Evolutionary conservation across 2,329 filamentous ascomycete species (phyloP), one percentile per base, ranked within the genome.

Genomic region (Hirsutella rhossiliensis): DNA sequence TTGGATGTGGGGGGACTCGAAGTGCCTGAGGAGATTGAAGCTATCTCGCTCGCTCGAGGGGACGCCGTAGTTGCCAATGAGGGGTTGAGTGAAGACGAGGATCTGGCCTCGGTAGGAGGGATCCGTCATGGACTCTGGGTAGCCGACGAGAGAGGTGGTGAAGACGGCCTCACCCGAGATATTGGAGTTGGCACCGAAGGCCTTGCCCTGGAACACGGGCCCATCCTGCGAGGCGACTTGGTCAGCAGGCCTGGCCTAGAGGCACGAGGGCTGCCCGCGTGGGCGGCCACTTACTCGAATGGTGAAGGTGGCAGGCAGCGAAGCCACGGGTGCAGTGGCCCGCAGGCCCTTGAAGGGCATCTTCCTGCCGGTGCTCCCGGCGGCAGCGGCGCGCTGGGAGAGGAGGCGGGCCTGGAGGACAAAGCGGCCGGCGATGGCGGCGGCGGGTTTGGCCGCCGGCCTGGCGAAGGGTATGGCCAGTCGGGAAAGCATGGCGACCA

Each of bases 31-130:
- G 47, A 98, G 78, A 56, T 92, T 92, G 65, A 80, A 86, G 65
- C 89, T 72, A 65, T 98, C 92, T 52, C 87, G 83, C 57, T 81
- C 76, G 51, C 75, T 80, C 29, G 88, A 94, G 15, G 92, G 92
- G 17, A 98, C 90, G 56, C 92, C 92, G 63, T 98, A 98, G 76
- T 98, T 98, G 61, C 92, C 92, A 59, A 98, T 96, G 54, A 98
- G 72, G 31, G 92, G 92, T 65, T 96, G 89, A 53, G 92, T 98
- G 74, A 97, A 96, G 66, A 97, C 90, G 56, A 98, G 75, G 54
- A 98, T 97, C 72, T 98, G 92, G 54, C 92, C 85, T 53, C 84
- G 83, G 70, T 90, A 90, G 18, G 85, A 90, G 43, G 85, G 85
- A 58, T 90, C 85, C 58, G 85, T 89, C 75, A 90, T 81, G 40